A percentile compares a stretch with the other conserved stretches of the same genome.
Conservation (phyloP, 2,329 filamentous ascomycete species). For the Coniochaeta prunicola region DNA sequence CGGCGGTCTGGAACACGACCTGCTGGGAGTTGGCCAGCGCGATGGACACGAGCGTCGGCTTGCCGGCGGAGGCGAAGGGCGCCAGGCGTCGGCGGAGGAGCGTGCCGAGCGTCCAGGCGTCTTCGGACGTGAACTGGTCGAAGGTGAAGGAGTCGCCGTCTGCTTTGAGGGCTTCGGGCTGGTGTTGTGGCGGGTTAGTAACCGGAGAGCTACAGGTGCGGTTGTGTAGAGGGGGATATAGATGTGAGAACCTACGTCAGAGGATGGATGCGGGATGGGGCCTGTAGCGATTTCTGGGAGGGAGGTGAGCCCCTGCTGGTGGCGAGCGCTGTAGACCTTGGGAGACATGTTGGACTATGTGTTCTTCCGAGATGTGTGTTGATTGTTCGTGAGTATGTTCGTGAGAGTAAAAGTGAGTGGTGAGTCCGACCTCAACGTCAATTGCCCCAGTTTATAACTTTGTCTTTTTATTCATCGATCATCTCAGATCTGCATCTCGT, state of each 20-base stretch:
- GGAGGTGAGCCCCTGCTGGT: background rate
- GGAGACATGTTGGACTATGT: background rate
- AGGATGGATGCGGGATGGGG: slow-evolving; percentile 10
- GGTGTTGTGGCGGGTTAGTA: background rate
- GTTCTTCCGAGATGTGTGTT: background rate
- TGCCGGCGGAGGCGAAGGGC: slow-evolving; percentile 31
- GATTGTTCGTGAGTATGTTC: background rate
- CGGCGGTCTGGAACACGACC: slow-evolving; percentile 63
- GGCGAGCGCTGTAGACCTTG: background rate
- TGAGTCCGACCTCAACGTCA: too few species aligned
- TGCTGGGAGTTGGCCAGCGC: slow-evolving; percentile 50
- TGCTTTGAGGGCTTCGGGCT: slow-evolving; percentile 20
- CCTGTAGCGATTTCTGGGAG: background rate
- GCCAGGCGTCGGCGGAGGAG: slow-evolving; percentile 57
- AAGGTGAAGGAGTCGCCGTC: slow-evolving; percentile 34
- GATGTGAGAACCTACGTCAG: slow-evolving; percentile 8
- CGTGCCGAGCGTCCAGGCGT: slow-evolving; percentile 59
- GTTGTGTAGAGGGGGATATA: background rate
- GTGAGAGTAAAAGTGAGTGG: background rate
- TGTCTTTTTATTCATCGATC: background rate
- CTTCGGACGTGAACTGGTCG: slow-evolving; percentile 51
- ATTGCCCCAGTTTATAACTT: background rate
- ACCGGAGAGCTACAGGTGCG: background rate
- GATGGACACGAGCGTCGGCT: slow-evolving; percentile 57
- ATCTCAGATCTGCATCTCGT: background rate